phyloP scores from a whole-genome alignment of 179 eudicot genomes.

The Silene coronaria region DNA sequence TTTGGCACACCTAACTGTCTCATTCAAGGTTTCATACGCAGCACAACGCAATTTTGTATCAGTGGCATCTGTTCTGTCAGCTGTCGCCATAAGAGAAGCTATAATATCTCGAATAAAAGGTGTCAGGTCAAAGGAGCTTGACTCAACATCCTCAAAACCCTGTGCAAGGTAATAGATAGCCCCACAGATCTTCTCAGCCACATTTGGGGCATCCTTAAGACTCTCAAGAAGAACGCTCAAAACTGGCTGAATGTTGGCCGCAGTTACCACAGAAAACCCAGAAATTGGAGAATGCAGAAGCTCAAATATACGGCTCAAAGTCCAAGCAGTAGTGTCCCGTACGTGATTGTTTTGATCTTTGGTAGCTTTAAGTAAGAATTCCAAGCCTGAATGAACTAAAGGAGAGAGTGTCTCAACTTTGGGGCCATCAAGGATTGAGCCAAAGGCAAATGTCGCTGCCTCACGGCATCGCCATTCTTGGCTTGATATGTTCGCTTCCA shows the following conservation, averaged over 20 bases:
- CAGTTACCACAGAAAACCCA: conserved; percentile 58
- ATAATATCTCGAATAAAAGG: conserved; percentile 66
- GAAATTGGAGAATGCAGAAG: conserved; percentile 58
- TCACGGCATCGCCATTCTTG: conserved; percentile 83
- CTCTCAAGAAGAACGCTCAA: conserved; percentile 62
- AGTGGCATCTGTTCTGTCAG: conserved; percentile 40
- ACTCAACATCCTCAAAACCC: conserved; percentile 68
- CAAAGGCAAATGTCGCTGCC: conserved; percentile 91
- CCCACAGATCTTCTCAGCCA: conserved; percentile 86
- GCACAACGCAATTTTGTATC: conserved; percentile 50
- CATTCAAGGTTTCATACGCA: conserved; percentile 87
- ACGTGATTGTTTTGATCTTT: conserved; percentile 79
- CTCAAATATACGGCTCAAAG: conserved; percentile 84
- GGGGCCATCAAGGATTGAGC: conserved; percentile 92
- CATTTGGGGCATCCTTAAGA: conserved; percentile 66
- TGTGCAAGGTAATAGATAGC: conserved; percentile 53
- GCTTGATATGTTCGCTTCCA: conserved; percentile 62
- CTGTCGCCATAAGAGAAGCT: conserved; percentile 51
- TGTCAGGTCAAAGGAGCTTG: conserved; percentile 50
- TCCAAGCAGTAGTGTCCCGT: conserved; percentile 95
- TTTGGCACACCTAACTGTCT: conserved; percentile 73
- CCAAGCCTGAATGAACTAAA: conserved; percentile 60
- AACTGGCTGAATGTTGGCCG: conserved; percentile 50
- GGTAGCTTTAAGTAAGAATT: conserved; percentile 77
- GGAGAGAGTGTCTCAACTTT: conserved; percentile 65